Conservation (phyloP, 805 yeast genomes). For the Pichia manshurica region DNA sequence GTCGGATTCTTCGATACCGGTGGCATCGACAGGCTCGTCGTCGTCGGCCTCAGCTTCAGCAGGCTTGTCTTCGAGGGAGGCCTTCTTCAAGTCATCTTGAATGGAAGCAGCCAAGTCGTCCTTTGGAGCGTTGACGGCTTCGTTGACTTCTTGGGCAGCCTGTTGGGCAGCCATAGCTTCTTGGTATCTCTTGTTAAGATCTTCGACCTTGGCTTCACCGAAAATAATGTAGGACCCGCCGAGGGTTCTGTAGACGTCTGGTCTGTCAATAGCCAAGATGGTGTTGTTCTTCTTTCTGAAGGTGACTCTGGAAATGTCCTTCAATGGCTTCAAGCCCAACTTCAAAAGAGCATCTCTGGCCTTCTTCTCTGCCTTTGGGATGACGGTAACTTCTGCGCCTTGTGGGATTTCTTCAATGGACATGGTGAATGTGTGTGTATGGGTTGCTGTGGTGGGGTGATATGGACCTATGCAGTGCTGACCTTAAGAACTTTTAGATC, state of each 20-base stretch:
- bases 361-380: slow-evolving; percentile 90
- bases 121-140: slow-evolving; percentile 40
- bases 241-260: slow-evolving; percentile 91
- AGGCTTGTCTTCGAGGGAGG: slow-evolving; percentile 41
- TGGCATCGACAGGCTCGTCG: slow-evolving; percentile 73
- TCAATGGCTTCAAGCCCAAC: slow-evolving; percentile 82
- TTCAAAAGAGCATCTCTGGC: slow-evolving; percentile 87
- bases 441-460: too few species aligned
- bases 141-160: slow-evolving; percentile 47
- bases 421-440: slow-evolving; percentile 18
- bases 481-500: too few species aligned
- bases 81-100: slow-evolving; percentile 74
- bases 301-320: slow-evolving; percentile 92
- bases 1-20: slow-evolving; percentile 79
- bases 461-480: too few species aligned
- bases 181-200: slow-evolving; percentile 80
- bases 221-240: slow-evolving; percentile 95
- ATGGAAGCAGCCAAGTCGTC: slow-evolving; percentile 51
- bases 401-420: slow-evolving; percentile 52
- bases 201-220: slow-evolving; percentile 97
- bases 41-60: slow-evolving; percentile 35
- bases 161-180: slow-evolving; percentile 77
- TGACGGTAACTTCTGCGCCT: slow-evolving; percentile 76
- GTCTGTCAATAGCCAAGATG: slow-evolving; percentile 84
- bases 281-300: slow-evolving; percentile 90